Percentiles rank a stretch among this genome's conserved stretches.
phyloP scores from a whole-genome alignment of 2,329 filamentous ascomycete genomes.

The Scedosporium dehoogii region DNA sequence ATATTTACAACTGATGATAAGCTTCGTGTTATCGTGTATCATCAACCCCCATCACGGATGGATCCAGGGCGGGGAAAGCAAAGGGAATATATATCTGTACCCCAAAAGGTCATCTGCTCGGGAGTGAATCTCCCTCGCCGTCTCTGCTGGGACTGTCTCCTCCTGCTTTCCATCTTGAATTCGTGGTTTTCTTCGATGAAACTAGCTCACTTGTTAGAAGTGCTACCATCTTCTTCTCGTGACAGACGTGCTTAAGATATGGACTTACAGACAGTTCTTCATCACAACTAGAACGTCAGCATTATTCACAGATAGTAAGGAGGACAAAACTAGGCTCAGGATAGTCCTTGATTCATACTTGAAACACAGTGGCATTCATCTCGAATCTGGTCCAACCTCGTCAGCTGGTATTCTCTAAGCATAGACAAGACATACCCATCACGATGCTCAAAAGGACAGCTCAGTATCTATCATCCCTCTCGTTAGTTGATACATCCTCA shows the following conservation, averaged over 20 bases:
- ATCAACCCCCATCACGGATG: not conserved
- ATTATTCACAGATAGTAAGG: not conserved
- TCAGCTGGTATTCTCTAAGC: not conserved
- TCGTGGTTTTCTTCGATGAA: constrained; percentile 88
- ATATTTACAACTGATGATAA: not conserved
- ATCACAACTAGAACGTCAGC: not conserved
- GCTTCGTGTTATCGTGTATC: not conserved
- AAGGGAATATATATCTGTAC: constrained; percentile 29
- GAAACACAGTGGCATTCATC: constrained; percentile 89
- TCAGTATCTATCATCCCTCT: not conserved
- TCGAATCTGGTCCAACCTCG: constrained; percentile 53
- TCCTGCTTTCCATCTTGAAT: constrained; percentile 55
- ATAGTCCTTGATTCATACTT: constrained; percentile 49
- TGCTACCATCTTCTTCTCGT: too few relatives aligned
- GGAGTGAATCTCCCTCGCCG: constrained; percentile 40
- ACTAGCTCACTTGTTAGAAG: constrained; percentile 28
- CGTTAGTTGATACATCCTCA: not conserved
- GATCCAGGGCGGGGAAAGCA: not conserved
- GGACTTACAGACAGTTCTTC: constrained; percentile 43
- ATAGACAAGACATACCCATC: constrained; percentile 50
- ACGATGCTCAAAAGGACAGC: constrained; percentile 55
- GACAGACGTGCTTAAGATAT: not conserved
- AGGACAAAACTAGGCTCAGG: not conserved
- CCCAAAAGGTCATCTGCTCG: constrained; percentile 89
- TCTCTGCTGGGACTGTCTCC: constrained; percentile 39